Evolutionary conservation across 345 rosid genomes (phyloP).

Genomic region (Salix koriyanagi): DNA sequence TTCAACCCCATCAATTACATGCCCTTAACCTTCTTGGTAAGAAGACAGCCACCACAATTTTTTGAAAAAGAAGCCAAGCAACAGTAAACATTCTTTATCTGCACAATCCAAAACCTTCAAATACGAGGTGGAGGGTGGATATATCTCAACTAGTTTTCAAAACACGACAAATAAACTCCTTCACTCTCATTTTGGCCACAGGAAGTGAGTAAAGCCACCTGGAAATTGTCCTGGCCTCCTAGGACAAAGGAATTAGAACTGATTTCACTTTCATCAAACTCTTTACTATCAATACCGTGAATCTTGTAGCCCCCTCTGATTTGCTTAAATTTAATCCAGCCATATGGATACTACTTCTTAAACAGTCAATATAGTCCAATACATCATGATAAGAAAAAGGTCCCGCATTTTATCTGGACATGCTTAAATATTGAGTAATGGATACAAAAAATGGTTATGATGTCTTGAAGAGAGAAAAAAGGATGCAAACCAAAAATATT

Average conservation of each 20-base stretch:
- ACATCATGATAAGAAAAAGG: neutral
- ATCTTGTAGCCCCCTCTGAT: neutral
- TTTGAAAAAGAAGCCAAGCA: neutral
- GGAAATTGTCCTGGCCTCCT: neutral
- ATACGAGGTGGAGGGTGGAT: neutral
- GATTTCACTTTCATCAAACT: neutral
- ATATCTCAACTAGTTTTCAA: neutral
- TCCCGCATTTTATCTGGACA: neutral
- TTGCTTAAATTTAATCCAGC: neutral
- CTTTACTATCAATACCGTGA: neutral
- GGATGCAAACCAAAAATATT: neutral
- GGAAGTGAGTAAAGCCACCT: neutral
- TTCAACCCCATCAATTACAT: neutral
- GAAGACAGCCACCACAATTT: neutral
- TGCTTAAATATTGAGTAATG: neutral
- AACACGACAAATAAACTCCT: neutral
- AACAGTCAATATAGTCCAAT: neutral
- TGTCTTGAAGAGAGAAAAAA: neutral
- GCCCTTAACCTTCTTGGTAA: neutral
- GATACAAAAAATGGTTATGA: neutral
- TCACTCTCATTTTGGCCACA: neutral
- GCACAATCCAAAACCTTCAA: neutral
- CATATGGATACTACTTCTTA: neutral
- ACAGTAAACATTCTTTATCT: neutral
- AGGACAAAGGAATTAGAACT: neutral